phyloP scores from a whole-genome alignment of 2,329 filamentous ascomycete genomes.

The Fusarium newnesense region DNA sequence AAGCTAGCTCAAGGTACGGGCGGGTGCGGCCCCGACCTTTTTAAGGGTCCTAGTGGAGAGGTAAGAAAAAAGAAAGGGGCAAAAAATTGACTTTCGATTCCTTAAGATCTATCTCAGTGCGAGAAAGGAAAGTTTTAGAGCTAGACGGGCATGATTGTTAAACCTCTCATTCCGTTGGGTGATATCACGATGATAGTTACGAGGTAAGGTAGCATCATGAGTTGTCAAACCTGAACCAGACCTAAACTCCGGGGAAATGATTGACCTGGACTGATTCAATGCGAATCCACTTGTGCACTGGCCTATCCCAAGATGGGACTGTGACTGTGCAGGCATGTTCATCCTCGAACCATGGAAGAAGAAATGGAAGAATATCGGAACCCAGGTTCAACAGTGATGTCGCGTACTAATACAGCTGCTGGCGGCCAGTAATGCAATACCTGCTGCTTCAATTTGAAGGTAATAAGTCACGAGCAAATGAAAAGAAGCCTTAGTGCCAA shows the following conservation, averaged over 20 bases:
- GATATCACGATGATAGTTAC: background rate
- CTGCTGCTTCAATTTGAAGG: background rate
- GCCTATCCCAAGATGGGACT: slow-evolving; percentile 12
- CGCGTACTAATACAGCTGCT: background rate
- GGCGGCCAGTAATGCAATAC: background rate
- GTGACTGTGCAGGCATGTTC: slow-evolving; percentile 10
- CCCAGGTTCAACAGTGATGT: background rate
- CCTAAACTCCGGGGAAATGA: slow-evolving; percentile 31
- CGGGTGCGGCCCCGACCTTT: slow-evolving; percentile 13
- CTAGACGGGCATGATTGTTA: background rate
- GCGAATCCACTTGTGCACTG: slow-evolving; percentile 4
- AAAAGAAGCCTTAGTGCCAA: slow-evolving; percentile 25
- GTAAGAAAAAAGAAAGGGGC: background rate
- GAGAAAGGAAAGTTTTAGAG: background rate
- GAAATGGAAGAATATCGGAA: slow-evolving; percentile 1
- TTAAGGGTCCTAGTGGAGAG: slow-evolving; percentile 14
- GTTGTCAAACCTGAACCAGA: slow-evolving; percentile 16
- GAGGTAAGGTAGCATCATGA: slow-evolving; percentile 1
- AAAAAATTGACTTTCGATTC: background rate
- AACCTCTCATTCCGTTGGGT: slow-evolving; percentile 5
- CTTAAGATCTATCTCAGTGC: background rate
- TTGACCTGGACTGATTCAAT: slow-evolving; percentile 17
- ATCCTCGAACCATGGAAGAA: slow-evolving; percentile 26
- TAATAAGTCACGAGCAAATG: slow-evolving; percentile 8
- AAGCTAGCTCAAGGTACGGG: slow-evolving; percentile 27